A percentile compares a stretch with the other conserved stretches of the same genome.
These are phyloP conservation scores for Metarhizium guizhouense DNA, from an alignment of 2,329 filamentous ascomycete genomes.

Conservation along the genomic window DNA sequence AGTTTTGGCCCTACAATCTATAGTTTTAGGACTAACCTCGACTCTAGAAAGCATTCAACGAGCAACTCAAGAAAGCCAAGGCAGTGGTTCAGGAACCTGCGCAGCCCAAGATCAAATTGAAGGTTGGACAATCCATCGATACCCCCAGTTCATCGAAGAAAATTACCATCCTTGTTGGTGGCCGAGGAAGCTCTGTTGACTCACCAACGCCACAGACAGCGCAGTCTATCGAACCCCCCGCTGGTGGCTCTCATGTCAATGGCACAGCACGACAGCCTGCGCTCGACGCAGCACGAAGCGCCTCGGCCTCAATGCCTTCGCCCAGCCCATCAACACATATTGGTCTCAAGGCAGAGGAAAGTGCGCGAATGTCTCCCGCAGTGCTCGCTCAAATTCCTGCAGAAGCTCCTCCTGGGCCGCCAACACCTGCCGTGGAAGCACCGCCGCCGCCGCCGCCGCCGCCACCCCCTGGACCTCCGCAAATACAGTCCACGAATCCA, in stretches of 20 bases:
- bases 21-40: constrained; percentile 7
- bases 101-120: constrained; percentile 73
- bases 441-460: constrained; percentile 7
- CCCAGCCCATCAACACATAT: constrained; percentile 34
- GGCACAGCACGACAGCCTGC: constrained; percentile 12
- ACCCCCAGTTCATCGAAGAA: constrained; percentile 44
- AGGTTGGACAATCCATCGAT: constrained; percentile 45
- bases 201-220: constrained; percentile 38
- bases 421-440: constrained; percentile 8
- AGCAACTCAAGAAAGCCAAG: constrained; percentile 63
- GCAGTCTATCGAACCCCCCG: constrained; percentile 13
- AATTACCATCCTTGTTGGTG: constrained; percentile 64
- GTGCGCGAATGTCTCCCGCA: constrained; percentile 17
- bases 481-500: constrained; percentile 15
- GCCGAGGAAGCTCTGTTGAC: constrained; percentile 43
- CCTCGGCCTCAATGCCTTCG: constrained; percentile 29
- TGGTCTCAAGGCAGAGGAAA: constrained; percentile 27
- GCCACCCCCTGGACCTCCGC: constrained; percentile 13
- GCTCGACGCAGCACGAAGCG: constrained; percentile 32
- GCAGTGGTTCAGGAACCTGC: constrained; percentile 62
- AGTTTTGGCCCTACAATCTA: background rate
- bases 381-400: constrained; percentile 11
- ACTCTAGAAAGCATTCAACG: constrained; percentile 58
- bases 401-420: constrained; percentile 5
- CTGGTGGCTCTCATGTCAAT: constrained; percentile 15